Evolutionary conservation across 108 stramenopile species (phyloP), one percentile per base, ranked within the genome.

Genomic region (Thalassiosira profunda): DNA sequence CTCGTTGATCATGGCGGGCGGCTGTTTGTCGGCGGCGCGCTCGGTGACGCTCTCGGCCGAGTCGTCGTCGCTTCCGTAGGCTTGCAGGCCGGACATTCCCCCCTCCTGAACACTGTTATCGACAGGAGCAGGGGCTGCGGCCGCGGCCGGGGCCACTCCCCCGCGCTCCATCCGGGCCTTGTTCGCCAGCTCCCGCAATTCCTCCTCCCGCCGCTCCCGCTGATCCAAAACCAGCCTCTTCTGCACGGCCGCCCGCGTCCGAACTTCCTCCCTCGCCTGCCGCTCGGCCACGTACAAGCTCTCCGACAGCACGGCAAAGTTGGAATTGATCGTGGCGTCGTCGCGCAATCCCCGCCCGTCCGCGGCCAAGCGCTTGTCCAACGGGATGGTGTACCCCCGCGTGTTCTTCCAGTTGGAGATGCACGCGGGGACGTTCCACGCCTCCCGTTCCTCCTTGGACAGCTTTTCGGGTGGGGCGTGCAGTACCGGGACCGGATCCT

Each of bases 401-500:
- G 91, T 67, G 84, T 99, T 99, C 83, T 98, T 98, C 98, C 98
- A 99, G 74, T 98, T 98, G 53, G 94, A 96, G 43, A 99, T 92
- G 68, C 96, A 97, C 7, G 98, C 96, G 5, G 99, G 99, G 49
- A 99, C 84, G 76, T 99, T 98, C 99, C 99, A 99, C 69, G 87
- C 78, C 53, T 94, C 95, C 23, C 92, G 83, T 72, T 96, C 96
- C 66, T 96, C 95, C 54, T 93, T 88, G 55, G 84, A 76, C 14
- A 96, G 59, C 72, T 92, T 93, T 35, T 72, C 78, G 15, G 89
- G 86, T 21, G 95, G 92, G 11, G 89, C 90, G 55, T 94, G 92
- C 37, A 96, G 57, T 3, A 98, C 84, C 2, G 97, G 97, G 14
- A 96, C 96, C 26, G 92, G 87, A 63, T 94, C 92, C 58, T 96